phyloP scores from a whole-genome alignment of 805 yeast genomes.

The Candida oleophila region DNA sequence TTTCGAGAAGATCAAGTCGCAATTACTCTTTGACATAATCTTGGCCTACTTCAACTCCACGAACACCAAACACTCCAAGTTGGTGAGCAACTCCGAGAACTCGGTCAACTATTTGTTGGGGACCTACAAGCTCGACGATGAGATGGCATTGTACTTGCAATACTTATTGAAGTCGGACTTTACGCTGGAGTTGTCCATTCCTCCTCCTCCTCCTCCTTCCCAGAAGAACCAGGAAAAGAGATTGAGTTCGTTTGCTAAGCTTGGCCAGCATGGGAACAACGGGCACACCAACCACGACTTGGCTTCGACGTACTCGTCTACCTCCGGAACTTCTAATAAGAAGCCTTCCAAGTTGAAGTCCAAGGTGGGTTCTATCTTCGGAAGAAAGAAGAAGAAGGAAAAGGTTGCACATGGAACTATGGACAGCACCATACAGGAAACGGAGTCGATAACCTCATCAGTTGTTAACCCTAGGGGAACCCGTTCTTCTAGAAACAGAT shows the following conservation, averaged over 20 bases:
- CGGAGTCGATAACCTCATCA: constrained; percentile 25
- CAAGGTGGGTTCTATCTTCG: constrained; percentile 73
- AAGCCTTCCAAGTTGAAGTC: constrained; percentile 54
- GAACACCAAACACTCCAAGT: constrained; percentile 21
- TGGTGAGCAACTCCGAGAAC: constrained; percentile 49
- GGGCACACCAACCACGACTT: constrained; percentile 1
- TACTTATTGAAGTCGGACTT: constrained; percentile 28
- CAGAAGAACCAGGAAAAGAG: constrained; percentile 2
- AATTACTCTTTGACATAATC: constrained; percentile 58
- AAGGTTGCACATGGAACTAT: constrained; percentile 8
- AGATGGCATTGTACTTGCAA: constrained; percentile 37
- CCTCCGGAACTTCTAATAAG: constrained; percentile 27
- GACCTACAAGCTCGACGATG: constrained; percentile 35
- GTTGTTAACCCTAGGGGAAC: constrained; percentile 7
- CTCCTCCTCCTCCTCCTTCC: constrained; percentile 3
- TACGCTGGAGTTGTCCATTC: constrained; percentile 6
- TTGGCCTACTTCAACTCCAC: constrained; percentile 54
- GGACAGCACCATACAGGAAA: constrained; percentile 32
- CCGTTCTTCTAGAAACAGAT: constrained; percentile 6
- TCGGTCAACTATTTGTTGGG: constrained; percentile 64
- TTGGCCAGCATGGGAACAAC: not conserved
- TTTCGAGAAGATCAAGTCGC: constrained; percentile 62
- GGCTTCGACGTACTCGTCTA: constrained; percentile 9
- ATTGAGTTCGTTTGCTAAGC: constrained; percentile 2
- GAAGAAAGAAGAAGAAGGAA: constrained; percentile 52